Percentiles rank a stretch among this genome's conserved stretches.
Conservation (phyloP, 2,329 filamentous ascomycete genomes). For the Berkeleyomyces rouxiae region DNA sequence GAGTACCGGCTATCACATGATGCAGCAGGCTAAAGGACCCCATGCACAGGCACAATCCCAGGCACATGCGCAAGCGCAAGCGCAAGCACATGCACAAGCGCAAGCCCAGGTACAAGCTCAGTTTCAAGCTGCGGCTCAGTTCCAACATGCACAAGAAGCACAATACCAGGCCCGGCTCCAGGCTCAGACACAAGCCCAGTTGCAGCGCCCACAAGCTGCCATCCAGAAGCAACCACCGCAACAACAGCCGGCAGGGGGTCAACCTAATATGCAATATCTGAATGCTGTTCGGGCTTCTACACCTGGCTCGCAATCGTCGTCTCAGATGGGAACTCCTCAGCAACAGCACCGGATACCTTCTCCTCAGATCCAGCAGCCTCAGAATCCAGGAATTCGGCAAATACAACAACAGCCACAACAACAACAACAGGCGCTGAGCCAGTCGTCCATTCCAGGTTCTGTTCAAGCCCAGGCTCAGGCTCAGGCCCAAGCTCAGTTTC, state of each 20-base stretch:
- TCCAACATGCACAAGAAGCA: constrained; percentile 2
- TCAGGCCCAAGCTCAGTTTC: constrained; percentile 15
- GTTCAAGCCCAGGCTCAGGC: background rate
- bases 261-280: background rate
- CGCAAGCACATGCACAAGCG: background rate
- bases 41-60: background rate
- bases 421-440: background rate
- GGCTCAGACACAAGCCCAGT: constrained; percentile 5
- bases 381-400: constrained; percentile 13
- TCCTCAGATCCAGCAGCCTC: constrained; percentile 17
- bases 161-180: constrained; percentile 4
- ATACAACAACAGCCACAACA: constrained; percentile 15
- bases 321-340: background rate
- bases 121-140: background rate
- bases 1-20: background rate
- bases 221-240: constrained; percentile 9
- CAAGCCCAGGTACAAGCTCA: background rate
- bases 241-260: background rate
- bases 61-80: background rate
- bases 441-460: background rate
- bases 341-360: constrained; percentile 12
- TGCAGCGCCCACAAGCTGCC: constrained; percentile 10
- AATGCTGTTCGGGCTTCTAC: background rate
- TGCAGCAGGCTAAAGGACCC: background rate
- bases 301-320: background rate